These are phyloP conservation scores for Ophidiomyces ophidiicola DNA, from an alignment of 2,329 filamentous ascomycete species.

Conservation along the genomic window DNA sequence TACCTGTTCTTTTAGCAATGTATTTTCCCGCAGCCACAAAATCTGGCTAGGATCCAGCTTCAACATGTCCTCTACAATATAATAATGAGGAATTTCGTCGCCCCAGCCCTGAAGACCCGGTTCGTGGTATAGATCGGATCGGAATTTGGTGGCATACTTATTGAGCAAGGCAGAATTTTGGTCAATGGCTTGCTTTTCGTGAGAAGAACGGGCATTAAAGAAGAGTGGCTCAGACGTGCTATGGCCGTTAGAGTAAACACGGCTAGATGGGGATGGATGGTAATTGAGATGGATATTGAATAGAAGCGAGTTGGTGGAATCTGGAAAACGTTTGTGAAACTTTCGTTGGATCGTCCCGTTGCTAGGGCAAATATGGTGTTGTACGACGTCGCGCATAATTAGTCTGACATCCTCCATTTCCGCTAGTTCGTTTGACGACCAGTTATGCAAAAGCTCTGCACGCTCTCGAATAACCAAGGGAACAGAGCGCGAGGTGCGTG, in stretches of 20 bases:
- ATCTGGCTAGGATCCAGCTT: slow-evolving; percentile 51
- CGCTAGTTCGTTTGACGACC: slow-evolving; percentile 43
- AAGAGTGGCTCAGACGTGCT: slow-evolving; percentile 1
- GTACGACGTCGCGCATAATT: slow-evolving; percentile 45
- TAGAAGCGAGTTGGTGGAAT: slow-evolving; percentile 38
- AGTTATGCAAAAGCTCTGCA: slow-evolving; percentile 47
- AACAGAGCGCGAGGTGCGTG: slow-evolving; percentile 40
- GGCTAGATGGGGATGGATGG: slow-evolving; percentile 26
- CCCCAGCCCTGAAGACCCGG: slow-evolving; percentile 51
- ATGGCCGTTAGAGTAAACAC: slow-evolving; percentile 14
- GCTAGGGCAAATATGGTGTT: slow-evolving; percentile 48
- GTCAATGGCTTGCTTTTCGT: background rate
- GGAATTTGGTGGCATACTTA: slow-evolving; percentile 37
- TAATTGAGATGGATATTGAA: slow-evolving; percentile 45
- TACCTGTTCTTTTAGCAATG: slow-evolving; percentile 45
- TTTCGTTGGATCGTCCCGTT: slow-evolving; percentile 49
- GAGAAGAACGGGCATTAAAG: slow-evolving; percentile 8
- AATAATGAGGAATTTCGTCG: slow-evolving; percentile 52
- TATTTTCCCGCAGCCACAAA: slow-evolving; percentile 45
- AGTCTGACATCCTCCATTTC: slow-evolving; percentile 48
- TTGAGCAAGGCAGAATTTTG: slow-evolving; percentile 16
- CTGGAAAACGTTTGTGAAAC: slow-evolving; percentile 45
- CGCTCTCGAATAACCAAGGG: slow-evolving; percentile 40
- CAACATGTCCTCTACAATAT: slow-evolving; percentile 52
- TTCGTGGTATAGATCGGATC: slow-evolving; percentile 39